Evolutionary conservation across 257 asterid genomes (phyloP), one percentile per base, ranked within the genome.

Genomic region (Salvia hispanica): DNA sequence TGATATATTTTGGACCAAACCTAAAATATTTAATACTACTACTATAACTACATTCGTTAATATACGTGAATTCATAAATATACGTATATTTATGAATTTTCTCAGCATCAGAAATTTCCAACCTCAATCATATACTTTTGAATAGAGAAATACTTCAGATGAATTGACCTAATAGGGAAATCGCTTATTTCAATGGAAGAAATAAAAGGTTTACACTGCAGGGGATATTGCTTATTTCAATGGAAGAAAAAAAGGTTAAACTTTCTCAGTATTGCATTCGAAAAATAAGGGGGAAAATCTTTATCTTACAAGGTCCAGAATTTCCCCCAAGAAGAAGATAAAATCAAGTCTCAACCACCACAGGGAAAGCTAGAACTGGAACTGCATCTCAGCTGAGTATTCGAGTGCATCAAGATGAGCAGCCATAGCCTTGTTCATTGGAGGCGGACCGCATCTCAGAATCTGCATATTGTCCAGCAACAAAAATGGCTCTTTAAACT

Each of bases 351-450:
- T 14, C 6, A 39, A 39, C 5, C 7, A 10, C 45, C 28, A 15
- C 15, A 14, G 46, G 33, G 9, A 16, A 16, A 50, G n/a, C 62
- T 81, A 93, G 77, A 93, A 93, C 18, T 93, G 99, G 88, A 93
- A 93, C 64, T 82, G 97, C 99, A 90, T 93, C 79, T 84, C 91
- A 5, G 97, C 62, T 18, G 95, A 9, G 54, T 90, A 93, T 47
- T 86, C 95, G 9, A 93, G 81, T 53, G 88, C 94, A 4, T 93
- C 96, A 4, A 93, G 97, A 80, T 93, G 88, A 69, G 89, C 95
- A 70, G 97, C 96, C 95, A 93, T 90, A 66, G 97, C 99, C 83
- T 93, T 93, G 91, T 93, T 93, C 99, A 93, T 93, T 1, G 99
- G 96, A 62, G 99, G 99, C 28, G 99, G 99, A 6, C 99, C 99